Conservation (phyloP, 2,329 filamentous ascomycete species). For the Volutella citrinella region DNA sequence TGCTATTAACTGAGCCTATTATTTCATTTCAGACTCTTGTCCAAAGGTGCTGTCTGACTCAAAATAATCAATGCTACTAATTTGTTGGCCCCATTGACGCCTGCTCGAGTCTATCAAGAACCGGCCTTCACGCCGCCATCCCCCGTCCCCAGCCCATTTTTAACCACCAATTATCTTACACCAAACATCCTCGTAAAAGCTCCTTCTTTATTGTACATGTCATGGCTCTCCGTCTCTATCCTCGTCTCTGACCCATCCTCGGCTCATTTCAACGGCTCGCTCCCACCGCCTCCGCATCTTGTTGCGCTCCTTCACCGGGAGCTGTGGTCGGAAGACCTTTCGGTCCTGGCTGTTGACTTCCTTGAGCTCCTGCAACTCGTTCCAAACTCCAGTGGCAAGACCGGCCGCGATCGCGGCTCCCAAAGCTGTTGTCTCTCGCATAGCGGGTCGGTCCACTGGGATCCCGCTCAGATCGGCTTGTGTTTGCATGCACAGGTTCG, state of each 20-base stretch:
- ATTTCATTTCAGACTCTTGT: no score
- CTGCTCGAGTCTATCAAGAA: no score
- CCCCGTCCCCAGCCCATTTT: no score
- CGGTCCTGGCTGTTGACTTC: slow-evolving; percentile 69
- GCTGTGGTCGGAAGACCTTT: slow-evolving; percentile 66
- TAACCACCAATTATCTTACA: no score
- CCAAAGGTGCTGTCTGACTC: no score
- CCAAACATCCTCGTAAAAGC: no score
- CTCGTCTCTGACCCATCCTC: slow-evolving; percentile 46
- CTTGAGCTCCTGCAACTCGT: slow-evolving; percentile 68
- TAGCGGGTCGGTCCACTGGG: slow-evolving; percentile 76
- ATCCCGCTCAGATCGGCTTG: slow-evolving; percentile 84
- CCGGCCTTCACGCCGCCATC: no score
- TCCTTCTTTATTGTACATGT: no score
- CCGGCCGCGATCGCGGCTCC: slow-evolving; percentile 87
- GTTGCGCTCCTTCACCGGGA: slow-evolving; percentile 41
- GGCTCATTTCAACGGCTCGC: slow-evolving; percentile 57
- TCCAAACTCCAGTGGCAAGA: slow-evolving; percentile 79
- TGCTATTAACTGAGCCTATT: no score
- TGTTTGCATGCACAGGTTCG: slow-evolving; percentile 85
- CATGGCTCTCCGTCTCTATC: no score
- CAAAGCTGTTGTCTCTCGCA: slow-evolving; percentile 88
- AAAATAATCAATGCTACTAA: no score
- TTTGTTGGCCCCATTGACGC: no score
- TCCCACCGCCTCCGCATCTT: slow-evolving; percentile 51